Evolutionary conservation across 495 filamentous ascomycete genomes (phyloP), one percentile per base, ranked within the genome.

Genomic region (Jackrogersella multiformis): DNA sequence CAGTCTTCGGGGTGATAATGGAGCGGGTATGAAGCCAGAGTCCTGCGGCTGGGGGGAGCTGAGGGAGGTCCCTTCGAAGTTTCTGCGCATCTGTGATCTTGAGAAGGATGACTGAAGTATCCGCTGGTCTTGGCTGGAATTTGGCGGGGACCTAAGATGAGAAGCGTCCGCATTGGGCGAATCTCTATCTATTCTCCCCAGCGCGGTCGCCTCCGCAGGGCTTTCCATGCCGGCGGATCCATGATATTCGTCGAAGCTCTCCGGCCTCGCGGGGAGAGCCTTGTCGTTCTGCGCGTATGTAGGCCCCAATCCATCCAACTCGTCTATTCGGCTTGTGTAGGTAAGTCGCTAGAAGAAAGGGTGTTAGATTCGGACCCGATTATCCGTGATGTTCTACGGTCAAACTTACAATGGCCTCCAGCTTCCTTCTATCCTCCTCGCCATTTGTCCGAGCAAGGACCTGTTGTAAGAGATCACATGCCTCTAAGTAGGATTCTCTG

Each of bases 401-500:
- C 49, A 8, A 59, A 89, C 93, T 86, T 83, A 97, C 93, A 80
- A 99, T 97, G 42, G 91, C 88, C 70, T 97, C 92, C 42, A 99
- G 79, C 78, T 97, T 98, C 61, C 85, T 84, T 72, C 87, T 89
- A 76, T 99, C 94, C 16, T 96, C 92, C 36, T 92, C 89, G 8
- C 88, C 91, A 44, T 87, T 87, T 67, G 92, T 97, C 64, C 91
- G 86, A 35, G 86, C 76, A 86, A 98, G 92, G 9, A 97, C 95
- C 66, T 93, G 86, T 65, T 94, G 90, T 41, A 99, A 80, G 61
- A 98, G 79, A 32, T 86, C 82, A 73, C 95, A 99, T 2, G 95
- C 95, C 78, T 98, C 96, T 13, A 84, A 82, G 73, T 99, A 99
- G 9, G 95, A 93, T 68, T 92, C 88, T 79, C 97, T 90, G 21